These are phyloP conservation scores for Dictyostelium discoideum DNA, from an alignment of 78 protist species.

Conservation along the genomic window dicty_2.7 NC_007088.5:3592001-3592500, in stretches of 20 bases:
- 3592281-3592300: slow-evolving; percentile 34
- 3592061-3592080: not conserved
- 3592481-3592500: slow-evolving; percentile 20
- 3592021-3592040: not conserved
- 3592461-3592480: slow-evolving; percentile 39
- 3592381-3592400: not conserved
- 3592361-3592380: not conserved
- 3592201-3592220: not conserved
- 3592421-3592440: slow-evolving; percentile 26
- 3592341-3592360: slow-evolving; percentile 23
- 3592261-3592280: slow-evolving; percentile 7
- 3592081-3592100: not conserved
- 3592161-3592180: slow-evolving; percentile 63
- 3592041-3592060: not conserved
- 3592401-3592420: not conserved
- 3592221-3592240: not conserved
- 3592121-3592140: not conserved
- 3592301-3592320: slow-evolving; percentile 39
- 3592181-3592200: slow-evolving; percentile 34
- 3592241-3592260: slow-evolving; percentile 30
- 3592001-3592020: slow-evolving; percentile 20
- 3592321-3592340: slow-evolving; percentile 58
- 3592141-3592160: slow-evolving; percentile 14
- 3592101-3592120: not conserved
- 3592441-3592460: slow-evolving; percentile 48